A percentile compares a stretch with the other conserved stretches of the same genome.
These are phyloP conservation scores for Prunus persica DNA, from an alignment of 306 rosid genomes.

Conservation along the genomic window DNA sequence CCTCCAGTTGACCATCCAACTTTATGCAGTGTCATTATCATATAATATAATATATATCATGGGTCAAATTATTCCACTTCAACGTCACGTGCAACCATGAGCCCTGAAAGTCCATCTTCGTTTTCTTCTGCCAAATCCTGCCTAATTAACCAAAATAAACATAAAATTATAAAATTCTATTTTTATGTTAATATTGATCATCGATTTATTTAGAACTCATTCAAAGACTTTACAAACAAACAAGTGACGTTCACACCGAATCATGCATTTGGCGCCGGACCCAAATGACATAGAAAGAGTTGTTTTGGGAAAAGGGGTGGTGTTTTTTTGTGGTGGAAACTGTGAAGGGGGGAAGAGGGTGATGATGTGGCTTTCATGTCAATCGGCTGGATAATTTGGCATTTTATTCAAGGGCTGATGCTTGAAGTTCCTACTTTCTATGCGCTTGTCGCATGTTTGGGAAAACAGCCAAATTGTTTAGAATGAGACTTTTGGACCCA, in stretches of 20 bases:
- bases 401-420: not conserved
- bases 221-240: too few species aligned
- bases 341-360: not conserved
- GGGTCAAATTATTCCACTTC: not conserved
- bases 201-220: too few species aligned
- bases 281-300: not conserved
- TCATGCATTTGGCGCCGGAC: not conserved
- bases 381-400: not conserved
- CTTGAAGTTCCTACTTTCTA: not conserved
- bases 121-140: not conserved
- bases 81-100: not conserved
- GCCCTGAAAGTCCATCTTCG: not conserved
- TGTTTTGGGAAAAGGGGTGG: not conserved
- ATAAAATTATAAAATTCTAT: not conserved
- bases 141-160: not conserved
- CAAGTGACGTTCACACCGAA: not conserved
- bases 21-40: not conserved
- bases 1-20: too few species aligned
- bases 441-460: not conserved
- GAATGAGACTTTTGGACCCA: constrained; percentile 12
- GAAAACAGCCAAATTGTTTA: not conserved
- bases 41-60: not conserved
- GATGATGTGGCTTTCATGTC: not conserved
- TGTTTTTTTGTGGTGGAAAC: not conserved
- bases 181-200: too few species aligned